Conservation (phyloP, 2,329 filamentous ascomycete species). For the Peltaster fructicola region DNA sequence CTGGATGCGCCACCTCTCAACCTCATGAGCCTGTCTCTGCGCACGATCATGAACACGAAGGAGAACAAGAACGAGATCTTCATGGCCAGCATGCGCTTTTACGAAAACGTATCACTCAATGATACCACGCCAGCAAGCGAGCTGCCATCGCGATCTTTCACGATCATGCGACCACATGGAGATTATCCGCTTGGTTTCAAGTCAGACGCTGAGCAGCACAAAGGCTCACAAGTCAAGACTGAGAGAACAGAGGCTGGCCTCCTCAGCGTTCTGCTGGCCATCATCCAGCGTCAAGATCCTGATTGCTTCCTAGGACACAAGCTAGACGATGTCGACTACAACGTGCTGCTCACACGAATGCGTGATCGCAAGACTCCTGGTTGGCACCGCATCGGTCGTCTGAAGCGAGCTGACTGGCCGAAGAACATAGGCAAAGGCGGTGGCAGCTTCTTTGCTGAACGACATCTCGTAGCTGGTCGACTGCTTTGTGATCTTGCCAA, state of each 20-base stretch:
- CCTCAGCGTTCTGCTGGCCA: conserved; percentile 72
- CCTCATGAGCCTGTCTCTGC: conserved; percentile 83
- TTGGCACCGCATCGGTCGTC: conserved; percentile 82
- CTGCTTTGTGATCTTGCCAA: conserved; percentile 88
- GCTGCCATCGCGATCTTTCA: conserved; percentile 78
- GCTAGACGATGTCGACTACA: conserved; percentile 94
- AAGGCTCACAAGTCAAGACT: conserved; percentile 53
- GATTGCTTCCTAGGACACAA: conserved; percentile 90
- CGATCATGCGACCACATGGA: conserved; percentile 66
- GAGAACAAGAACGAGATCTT: conserved; percentile 95
- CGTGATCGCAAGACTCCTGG: conserved; percentile 81
- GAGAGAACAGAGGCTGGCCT: conserved; percentile 74
- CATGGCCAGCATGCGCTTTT: conserved; percentile 77
- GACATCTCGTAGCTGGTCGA: conserved; percentile 74
- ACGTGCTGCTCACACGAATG: conserved; percentile 69
- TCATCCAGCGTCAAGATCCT: conserved; percentile 74
- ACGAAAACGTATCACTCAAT: conserved; percentile 71
- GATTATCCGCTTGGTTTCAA: conserved; percentile 82
- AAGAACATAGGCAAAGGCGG: conserved; percentile 69
- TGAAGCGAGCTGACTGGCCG: conserved; percentile 75
- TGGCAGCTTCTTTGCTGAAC: conserved; percentile 82
- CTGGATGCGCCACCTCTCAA: conserved; percentile 74
- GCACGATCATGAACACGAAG: conserved; percentile 74
- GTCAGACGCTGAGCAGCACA: conserved; percentile 52
- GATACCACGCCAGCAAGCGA: conserved; percentile 82